Base-by-base conservation (phyloP, 129 eudicot species). In the Deinandra increscens region DNA sequence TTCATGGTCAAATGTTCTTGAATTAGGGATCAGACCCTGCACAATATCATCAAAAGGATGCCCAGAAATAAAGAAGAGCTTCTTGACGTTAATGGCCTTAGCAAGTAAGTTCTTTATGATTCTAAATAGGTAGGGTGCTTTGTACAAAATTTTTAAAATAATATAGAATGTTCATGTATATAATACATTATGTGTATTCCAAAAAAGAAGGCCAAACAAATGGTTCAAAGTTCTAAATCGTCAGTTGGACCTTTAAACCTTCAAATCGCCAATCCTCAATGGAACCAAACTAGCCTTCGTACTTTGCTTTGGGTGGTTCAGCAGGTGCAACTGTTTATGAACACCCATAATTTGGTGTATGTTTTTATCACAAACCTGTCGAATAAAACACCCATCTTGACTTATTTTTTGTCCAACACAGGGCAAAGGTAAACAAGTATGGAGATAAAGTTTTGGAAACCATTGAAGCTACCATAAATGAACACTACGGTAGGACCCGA, bases 51-150 rank as follows among this genome's bases (percentile, higher is more conserved):
- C 76, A 60, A 1, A 70, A 79, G 60, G 77, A 66, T 88, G 18
- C 98, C 98, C 45, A 84, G 91, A 75, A 86, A 65, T 60, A 84
- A 82, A 62, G 89, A 86, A 51, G 98, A 91, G 80, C 93, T 91
- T 69, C 94, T 82, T 37, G 98, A 91, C 48, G 63, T 88, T 51
- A 34, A 73, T 42, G 98, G 98, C 63, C 72, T 91, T 13, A 86
- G 96, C 87, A 81, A 86, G 98, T 91, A 88, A 83, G 98, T 80
- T 50, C 51, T 13, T 46, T 45, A 20, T n/a, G 13, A 26, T 43
- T 59, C 19, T 34, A 34, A 72, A 31, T 12, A 12, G 23, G 11
- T 19, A 18, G 50, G 73, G 64, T 13, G 12, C 29, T 71, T 59
- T 8, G 49, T 36, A 38, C 64, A 26, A 26, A 26, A 26, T 1